Conservation (phyloP, 495 filamentous ascomycete species). For the Aspergillus conjunctus region DNA sequence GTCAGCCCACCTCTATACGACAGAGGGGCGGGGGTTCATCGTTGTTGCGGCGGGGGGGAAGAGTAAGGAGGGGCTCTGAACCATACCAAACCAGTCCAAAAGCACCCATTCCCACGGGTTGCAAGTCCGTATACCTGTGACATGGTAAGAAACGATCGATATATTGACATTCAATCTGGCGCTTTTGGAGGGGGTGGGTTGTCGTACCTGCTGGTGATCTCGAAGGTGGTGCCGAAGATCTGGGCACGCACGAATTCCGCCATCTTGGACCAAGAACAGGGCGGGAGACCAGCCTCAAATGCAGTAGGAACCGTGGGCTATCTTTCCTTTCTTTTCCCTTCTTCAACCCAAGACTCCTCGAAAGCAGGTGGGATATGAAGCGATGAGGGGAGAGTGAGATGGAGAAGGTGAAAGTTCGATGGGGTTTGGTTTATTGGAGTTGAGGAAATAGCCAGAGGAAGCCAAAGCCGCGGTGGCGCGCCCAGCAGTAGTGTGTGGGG, state of each 20-base stretch:
- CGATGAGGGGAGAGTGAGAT: conserved; percentile 6
- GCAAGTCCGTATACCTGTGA: conserved; percentile 89
- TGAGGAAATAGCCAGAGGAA: conserved; percentile 28
- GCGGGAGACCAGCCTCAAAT: conserved; percentile 18
- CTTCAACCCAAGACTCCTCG: conserved; percentile 3
- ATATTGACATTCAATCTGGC: background rate
- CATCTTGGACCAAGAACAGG: conserved; percentile 57
- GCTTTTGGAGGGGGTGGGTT: background rate
- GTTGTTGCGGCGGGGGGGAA: conserved; percentile 11
- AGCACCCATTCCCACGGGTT: conserved; percentile 98
- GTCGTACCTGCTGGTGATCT: conserved; percentile 94
- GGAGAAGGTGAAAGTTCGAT: conserved; percentile 4
- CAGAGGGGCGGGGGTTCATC: conserved; percentile 2
- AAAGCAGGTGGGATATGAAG: background rate
- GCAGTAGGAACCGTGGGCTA: conserved; percentile 7
- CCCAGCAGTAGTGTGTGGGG: conserved; percentile 39
- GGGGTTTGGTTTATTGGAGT: conserved; percentile 12
- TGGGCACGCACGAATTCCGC: conserved; percentile 98
- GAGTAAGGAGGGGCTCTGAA: conserved; percentile 24
- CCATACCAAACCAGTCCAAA: conserved; percentile 96
- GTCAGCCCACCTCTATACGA: conserved; percentile 7
- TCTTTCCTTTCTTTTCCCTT: conserved; percentile 8
- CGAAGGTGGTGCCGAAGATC: conserved; percentile 99
- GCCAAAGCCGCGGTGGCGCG: conserved; percentile 31
- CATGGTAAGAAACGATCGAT: background rate